Evolutionary conservation across 2,329 filamentous ascomycete species (phyloP).

Genomic region (Eurotiales sp.): DNA sequence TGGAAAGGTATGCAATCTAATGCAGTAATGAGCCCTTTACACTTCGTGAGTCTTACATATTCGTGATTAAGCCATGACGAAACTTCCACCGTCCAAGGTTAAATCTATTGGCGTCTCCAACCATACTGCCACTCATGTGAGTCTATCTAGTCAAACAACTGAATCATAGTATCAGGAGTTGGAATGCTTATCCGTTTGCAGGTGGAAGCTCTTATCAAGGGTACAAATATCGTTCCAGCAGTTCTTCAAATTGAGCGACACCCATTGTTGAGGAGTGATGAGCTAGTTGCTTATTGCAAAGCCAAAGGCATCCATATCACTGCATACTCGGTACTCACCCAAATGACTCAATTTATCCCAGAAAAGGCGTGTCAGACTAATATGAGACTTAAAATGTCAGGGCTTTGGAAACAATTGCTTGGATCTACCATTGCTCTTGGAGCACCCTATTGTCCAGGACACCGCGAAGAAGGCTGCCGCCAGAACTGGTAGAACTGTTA

Average conservation of each 20-base stretch:
- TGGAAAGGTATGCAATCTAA: slow-evolving; percentile 25
- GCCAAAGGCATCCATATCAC: slow-evolving; percentile 58
- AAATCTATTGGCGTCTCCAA: slow-evolving; percentile 39
- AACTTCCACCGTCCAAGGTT: slow-evolving; percentile 39
- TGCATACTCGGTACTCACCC: slow-evolving; percentile 54
- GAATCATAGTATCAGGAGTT: slow-evolving; percentile 61
- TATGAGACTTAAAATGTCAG: too few relatives aligned
- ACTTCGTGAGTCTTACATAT: too few relatives aligned
- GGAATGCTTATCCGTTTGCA: slow-evolving; percentile 44
- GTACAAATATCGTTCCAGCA: slow-evolving; percentile 54
- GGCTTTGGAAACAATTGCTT: slow-evolving; percentile 18
- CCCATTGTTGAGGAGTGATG: slow-evolving; percentile 61
- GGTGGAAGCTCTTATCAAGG: slow-evolving; percentile 54
- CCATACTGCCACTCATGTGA: slow-evolving; percentile 66
- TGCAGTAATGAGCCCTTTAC: too few relatives aligned
- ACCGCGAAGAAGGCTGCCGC: slow-evolving; percentile 55
- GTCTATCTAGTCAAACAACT: slow-evolving; percentile 57
- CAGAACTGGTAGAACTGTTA: slow-evolving; percentile 29
- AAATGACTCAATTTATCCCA: not conserved
- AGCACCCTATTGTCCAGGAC: slow-evolving; percentile 59
- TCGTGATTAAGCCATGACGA: slow-evolving; percentile 32
- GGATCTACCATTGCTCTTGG: slow-evolving; percentile 60
- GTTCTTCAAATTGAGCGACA: slow-evolving; percentile 69
- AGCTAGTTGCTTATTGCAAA: slow-evolving; percentile 55
- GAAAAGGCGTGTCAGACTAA: too few relatives aligned